Base-by-base conservation (phyloP, 2,329 filamentous ascomycete genomes). In the Albophoma yamanashiensis region DNA sequence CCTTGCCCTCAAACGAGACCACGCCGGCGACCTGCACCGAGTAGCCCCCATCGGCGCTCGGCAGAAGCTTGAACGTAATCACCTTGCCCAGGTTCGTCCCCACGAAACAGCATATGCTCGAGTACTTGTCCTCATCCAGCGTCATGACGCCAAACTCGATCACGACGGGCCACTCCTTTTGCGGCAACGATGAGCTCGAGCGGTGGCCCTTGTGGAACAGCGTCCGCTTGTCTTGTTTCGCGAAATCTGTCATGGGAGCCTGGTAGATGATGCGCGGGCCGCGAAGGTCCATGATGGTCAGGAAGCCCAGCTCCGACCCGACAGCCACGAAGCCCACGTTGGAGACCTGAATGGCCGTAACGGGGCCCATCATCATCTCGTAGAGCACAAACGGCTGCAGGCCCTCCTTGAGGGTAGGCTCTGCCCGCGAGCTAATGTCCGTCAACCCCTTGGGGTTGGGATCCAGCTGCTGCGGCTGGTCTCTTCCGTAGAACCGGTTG, bases 101-200 rank as follows among this genome's bases (percentile, higher is more conserved):
- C 2, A 95, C 89, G 66, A 97, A 95, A 65, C 94, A 89, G 61
- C 88, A 85, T 60, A 99, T 96, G 68, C 92, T 97, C 1, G 94
- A 97, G 71, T 96, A 99, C 64, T 91, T 86, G 69, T 97, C 93
- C n/a, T 88, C 89, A 52, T 97, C 94, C 4, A 97, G 76, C 3
- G 89, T 95, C 86, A 99, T 88, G 55, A 96, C 91, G 58, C 91
- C 91, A 75, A 97, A 99, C 69, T 97, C 91, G 36, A 97, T 85
- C 38, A 79, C 81, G 0, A 91, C 91, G 0, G 91, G 86, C 83
- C 87, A 95, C 68, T 97, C 92, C 56, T 80, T 81, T 3, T 67
- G 63, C 1, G 76, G 70, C 5, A 11, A 14, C 3, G 77, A 72
- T 6, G 80, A 72, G 36, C 62, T 61, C 31, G 69, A 62, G 58